Evolutionary conservation across 1,284 basidiomycete species (phyloP).

Genomic region (Rhodotorula mucilaginosa): DNA sequence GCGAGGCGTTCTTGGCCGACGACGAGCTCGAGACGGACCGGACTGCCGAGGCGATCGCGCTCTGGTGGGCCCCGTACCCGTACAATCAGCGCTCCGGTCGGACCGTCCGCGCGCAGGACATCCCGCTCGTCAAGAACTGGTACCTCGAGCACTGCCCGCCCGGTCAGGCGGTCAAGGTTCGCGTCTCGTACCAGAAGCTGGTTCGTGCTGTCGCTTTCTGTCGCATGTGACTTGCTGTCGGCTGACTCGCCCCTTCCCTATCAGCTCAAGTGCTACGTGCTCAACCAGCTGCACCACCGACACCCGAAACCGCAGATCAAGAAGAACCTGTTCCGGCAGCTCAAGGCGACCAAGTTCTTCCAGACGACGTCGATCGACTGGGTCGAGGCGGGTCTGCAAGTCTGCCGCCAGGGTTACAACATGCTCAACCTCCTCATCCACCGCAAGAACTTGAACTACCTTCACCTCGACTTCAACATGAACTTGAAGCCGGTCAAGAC

Average conservation of each 20-base stretch:
- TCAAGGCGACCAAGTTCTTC: conserved; percentile 99
- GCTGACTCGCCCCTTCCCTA: conserved; percentile 7
- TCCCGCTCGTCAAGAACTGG: conserved; percentile 96
- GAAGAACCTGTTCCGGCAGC: conserved; percentile 91
- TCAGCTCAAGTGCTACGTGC: conserved; percentile 83
- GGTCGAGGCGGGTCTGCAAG: conserved; percentile 98
- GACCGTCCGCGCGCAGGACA: conserved; percentile 89
- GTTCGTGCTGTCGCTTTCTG: conserved; percentile 38
- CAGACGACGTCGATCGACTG: conserved; percentile 96
- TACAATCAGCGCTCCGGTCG: conserved; percentile 89
- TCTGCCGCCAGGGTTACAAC: conserved; percentile 98
- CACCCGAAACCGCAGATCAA: conserved; percentile 96
- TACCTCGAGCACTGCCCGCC: conserved; percentile 93
- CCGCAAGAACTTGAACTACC: conserved; percentile 91
- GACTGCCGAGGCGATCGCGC: conserved; percentile 92
- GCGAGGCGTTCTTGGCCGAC: conserved; percentile 79
- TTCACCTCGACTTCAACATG: conserved; percentile 56
- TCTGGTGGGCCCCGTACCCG: conserved; percentile 98
- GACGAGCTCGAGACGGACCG: conserved; percentile 82
- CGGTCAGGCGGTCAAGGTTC: conserved; percentile 93
- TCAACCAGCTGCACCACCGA: conserved; percentile 86
- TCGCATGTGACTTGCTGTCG: no score
- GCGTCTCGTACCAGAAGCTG: conserved; percentile 98
- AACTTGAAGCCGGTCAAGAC: conserved; percentile 81
- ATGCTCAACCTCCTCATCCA: conserved; percentile 99